Base-by-base conservation (phyloP, 2,329 filamentous ascomycete genomes). In the Fusarium sp. region DNA sequence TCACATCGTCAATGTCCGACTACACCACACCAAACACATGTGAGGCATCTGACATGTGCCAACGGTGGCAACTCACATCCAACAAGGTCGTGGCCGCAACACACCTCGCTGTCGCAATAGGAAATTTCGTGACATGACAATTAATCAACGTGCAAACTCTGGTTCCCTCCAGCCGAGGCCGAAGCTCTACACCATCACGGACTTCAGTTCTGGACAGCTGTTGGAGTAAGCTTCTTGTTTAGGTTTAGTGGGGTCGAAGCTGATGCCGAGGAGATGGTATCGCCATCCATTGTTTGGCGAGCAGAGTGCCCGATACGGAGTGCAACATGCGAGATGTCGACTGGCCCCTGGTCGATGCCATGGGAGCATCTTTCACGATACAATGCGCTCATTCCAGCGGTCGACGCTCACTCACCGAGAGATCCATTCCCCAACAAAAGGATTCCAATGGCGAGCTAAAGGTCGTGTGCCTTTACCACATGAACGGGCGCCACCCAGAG, bases 211-310 rank as follows among this genome's bases (percentile, higher is more conserved):
- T 27, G 31, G 31, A 33, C 35, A 40, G 50, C 42, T 58, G 36
- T 58, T 38, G n/a, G 62, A 65, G 52, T 65, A 65, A 59, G 52
- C 63, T 58, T 65, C 63, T 65, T 59, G 52, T 45, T 65, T 65
- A 36, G 63, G 52, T 65, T 65, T 65, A 65, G 62, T 57, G 62
- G 61, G 35, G 27, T 36, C 25, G 35, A 45, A 27, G 9, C 38
- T 50, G 54, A 60, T 59, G 63, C 63, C 33, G 56, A 65, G 63
- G 42, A 65, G 27, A 42, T 20, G 31, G 38, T 22, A 60, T 31
- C 63, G 31, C 56, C 42, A 65, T n/a, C 56, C 42, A 65, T 14
- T 65, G 31, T 16, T 14, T 31, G n/a, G 29, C 56, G 33, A 60
- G 6, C 20, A 40, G 54, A 35, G 59, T 61, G 33, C 56, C 42